These are phyloP conservation scores for Vitis hybrid DNA, from an alignment of 177 flowering plant genomes.

Conservation along the genomic window DNA sequence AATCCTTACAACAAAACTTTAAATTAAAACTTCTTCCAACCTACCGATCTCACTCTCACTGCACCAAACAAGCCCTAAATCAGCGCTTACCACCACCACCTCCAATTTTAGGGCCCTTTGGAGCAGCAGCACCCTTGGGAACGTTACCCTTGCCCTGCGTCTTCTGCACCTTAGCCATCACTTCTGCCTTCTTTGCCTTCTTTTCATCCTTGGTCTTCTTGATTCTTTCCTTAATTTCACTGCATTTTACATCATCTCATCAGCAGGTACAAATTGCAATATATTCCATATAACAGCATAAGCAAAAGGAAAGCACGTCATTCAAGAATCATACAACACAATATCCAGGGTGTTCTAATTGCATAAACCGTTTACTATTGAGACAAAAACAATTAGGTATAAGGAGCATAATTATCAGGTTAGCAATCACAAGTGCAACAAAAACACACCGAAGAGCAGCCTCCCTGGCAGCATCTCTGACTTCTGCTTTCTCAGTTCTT, in stretches of 20 bases:
- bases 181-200: slow-evolving; percentile 55
- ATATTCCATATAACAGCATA: background rate
- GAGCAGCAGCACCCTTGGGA: slow-evolving; percentile 31
- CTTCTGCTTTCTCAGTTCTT: slow-evolving; percentile 49
- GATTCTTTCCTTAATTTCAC: slow-evolving; percentile 54
- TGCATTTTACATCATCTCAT: slow-evolving; percentile 11
- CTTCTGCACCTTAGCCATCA: slow-evolving; percentile 35
- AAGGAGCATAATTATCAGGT: no score
- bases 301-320: background rate
- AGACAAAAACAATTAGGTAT: background rate
- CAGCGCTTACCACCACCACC: slow-evolving; percentile 60
- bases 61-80: background rate
- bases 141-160: slow-evolving; percentile 29
- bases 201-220: slow-evolving; percentile 59
- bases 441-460: slow-evolving; percentile 49
- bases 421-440: background rate
- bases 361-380: background rate
- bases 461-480: slow-evolving; percentile 57
- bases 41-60: background rate
- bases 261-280: background rate
- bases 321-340: background rate
- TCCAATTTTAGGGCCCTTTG: slow-evolving; percentile 50
- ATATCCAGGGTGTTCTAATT: background rate
- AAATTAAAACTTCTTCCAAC: background rate
- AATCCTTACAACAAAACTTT: slow-evolving; percentile 4